A percentile compares a stretch with the other conserved stretches of the same genome.
Conservation (phyloP, 768 basidiomycete genomes). For the Mycena polygramma region DNA sequence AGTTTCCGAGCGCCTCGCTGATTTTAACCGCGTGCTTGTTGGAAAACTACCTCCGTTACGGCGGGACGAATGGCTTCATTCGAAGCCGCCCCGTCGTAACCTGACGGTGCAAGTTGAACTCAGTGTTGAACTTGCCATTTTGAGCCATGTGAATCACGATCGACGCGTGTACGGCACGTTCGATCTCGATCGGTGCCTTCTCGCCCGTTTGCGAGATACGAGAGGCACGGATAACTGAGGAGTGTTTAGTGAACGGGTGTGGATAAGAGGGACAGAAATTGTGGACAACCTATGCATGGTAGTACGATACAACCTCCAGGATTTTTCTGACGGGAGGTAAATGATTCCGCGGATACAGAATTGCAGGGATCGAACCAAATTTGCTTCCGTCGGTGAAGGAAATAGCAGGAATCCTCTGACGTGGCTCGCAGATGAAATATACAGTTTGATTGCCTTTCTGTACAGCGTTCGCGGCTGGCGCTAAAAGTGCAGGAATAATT, state of each 20-base stretch:
- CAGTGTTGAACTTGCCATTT: slow-evolving; percentile 8
- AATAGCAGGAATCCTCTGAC: too few species aligned
- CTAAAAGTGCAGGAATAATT: too few species aligned
- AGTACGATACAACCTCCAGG: too few species aligned
- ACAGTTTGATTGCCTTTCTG: too few species aligned
- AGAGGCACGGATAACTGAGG: not conserved
- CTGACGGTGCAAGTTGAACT: not conserved
- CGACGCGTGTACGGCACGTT: slow-evolving; percentile 1
- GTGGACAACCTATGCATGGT: not conserved
- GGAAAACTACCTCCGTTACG: too few species aligned
- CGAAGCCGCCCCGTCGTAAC: too few species aligned
- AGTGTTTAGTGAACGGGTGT: not conserved
- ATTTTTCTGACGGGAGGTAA: too few species aligned
- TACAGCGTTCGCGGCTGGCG: too few species aligned
- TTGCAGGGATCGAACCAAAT: not conserved
- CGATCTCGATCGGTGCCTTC: not conserved
- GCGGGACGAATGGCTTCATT: too few species aligned
- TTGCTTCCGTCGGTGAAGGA: not conserved
- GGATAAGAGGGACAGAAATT: not conserved
- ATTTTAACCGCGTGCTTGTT: too few species aligned
- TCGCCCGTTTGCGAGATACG: not conserved
- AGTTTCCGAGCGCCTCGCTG: too few species aligned
- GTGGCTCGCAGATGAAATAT: too few species aligned
- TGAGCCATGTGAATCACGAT: slow-evolving; percentile 16
- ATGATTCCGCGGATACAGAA: not conserved